Base-by-base conservation (phyloP, 2,329 filamentous ascomycete species). In the Thermothelomyces thermophilus region DNA sequence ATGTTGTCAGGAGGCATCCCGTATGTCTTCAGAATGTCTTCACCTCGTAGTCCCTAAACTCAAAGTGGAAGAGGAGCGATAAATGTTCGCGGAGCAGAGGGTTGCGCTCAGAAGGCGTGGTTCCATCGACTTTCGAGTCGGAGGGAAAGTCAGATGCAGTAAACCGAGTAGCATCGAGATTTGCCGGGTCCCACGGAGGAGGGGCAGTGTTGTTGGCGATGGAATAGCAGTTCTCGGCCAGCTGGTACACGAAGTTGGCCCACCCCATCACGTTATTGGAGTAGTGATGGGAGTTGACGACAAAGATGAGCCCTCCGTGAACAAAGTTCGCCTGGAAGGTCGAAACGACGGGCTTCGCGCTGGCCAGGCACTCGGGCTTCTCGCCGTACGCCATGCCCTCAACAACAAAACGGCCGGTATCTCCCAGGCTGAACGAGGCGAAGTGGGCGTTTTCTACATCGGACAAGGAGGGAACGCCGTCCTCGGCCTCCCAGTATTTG, bases 271-370 rank as follows among this genome's bases (percentile, higher is more conserved):
- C 58, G 52, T 73, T 70, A 50, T 69, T 70, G 36, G 65, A 55
- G 41, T 68, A 73, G 49, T 74, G 71, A 39, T 73, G 71, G 43
- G 62, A 58, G 35, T 73, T 69, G 44, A 68, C 69, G 30, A 64
- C 66, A 45, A 73, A 65, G 8, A 73, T 62, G 1, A 73, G 51
- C 0, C 70, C 71, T 2, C 70, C 70, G 0, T 58, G 63, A 22
- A 73, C 59, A 35, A 74, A 68, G 55, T 68, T 73, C 0, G 66
- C 66, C 46, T 72, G 66, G 57, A 68, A 73, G 0, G 64, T 68
- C 0, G 70, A 60, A 0, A 63, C 56, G 1, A 62, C 50, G 1
- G 70, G 69, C 7, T 55, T 65, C 4, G 48, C 58, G 14, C 66
- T 61, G 0, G 65, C 65, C 11, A 66, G 57, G 4, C 66, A 64